Evolutionary conservation across 805 yeast species (phyloP).

Genomic region (Suhomyces xylopsoci): DNA sequence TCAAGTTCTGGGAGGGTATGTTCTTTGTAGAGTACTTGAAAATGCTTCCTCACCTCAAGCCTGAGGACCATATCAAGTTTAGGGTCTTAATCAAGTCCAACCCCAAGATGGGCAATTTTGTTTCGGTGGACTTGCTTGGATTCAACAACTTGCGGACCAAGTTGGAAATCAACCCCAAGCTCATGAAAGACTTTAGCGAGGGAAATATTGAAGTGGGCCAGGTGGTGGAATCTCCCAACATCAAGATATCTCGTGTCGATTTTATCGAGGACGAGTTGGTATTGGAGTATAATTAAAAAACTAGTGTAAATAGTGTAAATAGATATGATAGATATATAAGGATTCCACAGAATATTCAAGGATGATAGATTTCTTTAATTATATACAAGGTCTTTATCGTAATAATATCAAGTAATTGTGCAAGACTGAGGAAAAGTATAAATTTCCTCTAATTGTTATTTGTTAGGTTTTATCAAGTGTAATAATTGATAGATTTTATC

Average conservation of each 20-base stretch:
- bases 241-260: conserved; percentile 27
- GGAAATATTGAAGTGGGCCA: conserved; percentile 23
- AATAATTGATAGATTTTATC: too few species aligned
- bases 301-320: neutral
- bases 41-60: conserved; percentile 12
- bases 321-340: neutral
- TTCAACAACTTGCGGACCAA: conserved; percentile 21
- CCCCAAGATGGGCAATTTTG: conserved; percentile 25
- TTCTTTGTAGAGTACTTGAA: conserved; percentile 29
- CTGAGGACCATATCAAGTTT: conserved; percentile 18
- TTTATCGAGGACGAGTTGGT: conserved; percentile 34
- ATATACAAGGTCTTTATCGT: too few species aligned
- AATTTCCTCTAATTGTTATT: too few species aligned
- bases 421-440: too few species aligned
- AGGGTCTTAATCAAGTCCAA: conserved; percentile 18
- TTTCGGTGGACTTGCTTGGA: conserved; percentile 24
- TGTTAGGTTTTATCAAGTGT: too few species aligned
- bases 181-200: conserved; percentile 16
- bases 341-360: too few species aligned
- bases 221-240: conserved; percentile 14
- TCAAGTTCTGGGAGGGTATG: conserved; percentile 36
- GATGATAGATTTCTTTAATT: too few species aligned
- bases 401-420: too few species aligned
- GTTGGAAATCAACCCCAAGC: conserved; percentile 18
- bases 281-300: conserved; percentile 12